These are phyloP conservation scores for Hansenula anomala DNA, from an alignment of 1,139 yeast genomes.

Conservation along the genomic window DNA sequence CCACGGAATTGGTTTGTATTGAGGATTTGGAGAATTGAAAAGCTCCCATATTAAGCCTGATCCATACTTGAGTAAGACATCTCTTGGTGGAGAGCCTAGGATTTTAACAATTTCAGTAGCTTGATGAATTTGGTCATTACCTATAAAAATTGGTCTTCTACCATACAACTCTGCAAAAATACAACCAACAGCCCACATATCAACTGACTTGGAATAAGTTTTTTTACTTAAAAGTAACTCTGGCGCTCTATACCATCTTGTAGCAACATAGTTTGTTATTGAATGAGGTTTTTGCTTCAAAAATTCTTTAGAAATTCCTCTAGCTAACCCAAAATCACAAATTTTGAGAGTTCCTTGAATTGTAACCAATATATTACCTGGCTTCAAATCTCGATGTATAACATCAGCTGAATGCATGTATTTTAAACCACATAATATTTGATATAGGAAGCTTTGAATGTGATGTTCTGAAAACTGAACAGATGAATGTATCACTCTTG, in stretches of 20 bases:
- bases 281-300: slow-evolving; percentile 31
- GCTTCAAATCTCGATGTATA: slow-evolving; percentile 81
- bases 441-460: slow-evolving; percentile 70
- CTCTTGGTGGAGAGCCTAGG: slow-evolving; percentile 55
- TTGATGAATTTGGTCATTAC: slow-evolving; percentile 63
- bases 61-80: slow-evolving; percentile 29
- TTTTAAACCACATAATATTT: slow-evolving; percentile 72
- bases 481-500: slow-evolving; percentile 69
- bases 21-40: slow-evolving; percentile 35
- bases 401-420: slow-evolving; percentile 85
- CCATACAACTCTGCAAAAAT: slow-evolving; percentile 74
- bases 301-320: slow-evolving; percentile 55
- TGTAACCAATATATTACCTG: slow-evolving; percentile 78
- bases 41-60: slow-evolving; percentile 36
- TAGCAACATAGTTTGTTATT: slow-evolving; percentile 88
- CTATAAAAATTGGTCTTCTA: slow-evolving; percentile 66
- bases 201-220: slow-evolving; percentile 53
- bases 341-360: slow-evolving; percentile 67
- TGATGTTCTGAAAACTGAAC: slow-evolving; percentile 83
- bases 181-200: slow-evolving; percentile 81
- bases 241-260: slow-evolving; percentile 95
- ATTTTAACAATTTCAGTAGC: slow-evolving; percentile 56
- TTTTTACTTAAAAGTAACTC: slow-evolving; percentile 69
- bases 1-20: slow-evolving; percentile 41
- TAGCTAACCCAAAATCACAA: slow-evolving; percentile 85